Evolutionary conservation across 768 basidiomycete species (phyloP).

Genomic region (Boletellus sp.): DNA sequence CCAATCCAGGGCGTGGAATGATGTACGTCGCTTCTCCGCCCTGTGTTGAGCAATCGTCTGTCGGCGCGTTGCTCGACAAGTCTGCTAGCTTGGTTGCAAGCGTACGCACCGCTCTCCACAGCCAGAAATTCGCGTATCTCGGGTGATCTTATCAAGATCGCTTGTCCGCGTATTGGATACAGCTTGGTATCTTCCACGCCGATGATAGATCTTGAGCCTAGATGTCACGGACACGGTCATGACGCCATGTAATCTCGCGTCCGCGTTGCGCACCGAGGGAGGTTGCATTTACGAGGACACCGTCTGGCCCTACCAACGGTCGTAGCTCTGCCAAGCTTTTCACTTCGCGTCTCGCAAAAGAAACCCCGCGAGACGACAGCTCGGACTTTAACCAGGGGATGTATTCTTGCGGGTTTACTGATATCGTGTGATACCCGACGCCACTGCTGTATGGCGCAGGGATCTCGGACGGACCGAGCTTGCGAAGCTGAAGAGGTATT

Average conservation of each 20-base stretch:
- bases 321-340: constrained; percentile 45
- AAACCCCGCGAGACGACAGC: constrained; percentile 38
- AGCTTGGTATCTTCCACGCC: constrained; percentile 77
- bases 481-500: constrained; percentile 27
- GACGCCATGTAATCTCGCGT: background rate
- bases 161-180: constrained; percentile 81
- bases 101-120: constrained; percentile 24
- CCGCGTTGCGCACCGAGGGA: constrained; percentile 42
- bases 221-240: background rate
- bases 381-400: constrained; percentile 45
- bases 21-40: constrained; percentile 47
- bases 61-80: background rate
- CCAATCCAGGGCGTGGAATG: constrained; percentile 53
- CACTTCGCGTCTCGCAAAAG: constrained; percentile 41
- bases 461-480: constrained; percentile 32
- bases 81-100: background rate
- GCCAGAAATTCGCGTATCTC: constrained; percentile 42
- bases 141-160: constrained; percentile 70
- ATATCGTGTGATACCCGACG: constrained; percentile 43
- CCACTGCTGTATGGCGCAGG: constrained; percentile 36
- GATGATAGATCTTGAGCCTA: constrained; percentile 67
- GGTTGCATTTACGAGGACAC: constrained; percentile 54
- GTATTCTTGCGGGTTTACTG: constrained; percentile 50
- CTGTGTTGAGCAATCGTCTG: constrained; percentile 12
- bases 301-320: constrained; percentile 32